phyloP scores from a whole-genome alignment of 2,329 filamentous ascomycete genomes.

The Conoideocrella luteorostrata region DNA sequence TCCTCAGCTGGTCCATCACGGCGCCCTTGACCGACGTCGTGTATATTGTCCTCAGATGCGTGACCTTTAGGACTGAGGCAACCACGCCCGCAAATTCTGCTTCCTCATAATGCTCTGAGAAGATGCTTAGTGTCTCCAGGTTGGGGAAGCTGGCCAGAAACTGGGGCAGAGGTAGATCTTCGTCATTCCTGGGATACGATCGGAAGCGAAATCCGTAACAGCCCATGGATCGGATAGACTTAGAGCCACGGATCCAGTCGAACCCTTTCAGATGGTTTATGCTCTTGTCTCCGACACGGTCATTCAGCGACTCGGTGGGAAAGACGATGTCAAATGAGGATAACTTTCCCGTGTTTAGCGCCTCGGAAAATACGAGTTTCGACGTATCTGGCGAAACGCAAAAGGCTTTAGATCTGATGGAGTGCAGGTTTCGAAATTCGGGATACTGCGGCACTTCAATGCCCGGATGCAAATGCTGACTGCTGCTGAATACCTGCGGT shows the following conservation, averaged over 20 bases:
- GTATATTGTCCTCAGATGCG: slow-evolving; percentile 26
- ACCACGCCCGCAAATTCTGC: slow-evolving; percentile 23
- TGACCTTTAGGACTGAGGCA: slow-evolving; percentile 23
- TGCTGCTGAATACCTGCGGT: slow-evolving; percentile 2
- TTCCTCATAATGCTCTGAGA: slow-evolving; percentile 22
- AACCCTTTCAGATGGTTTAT: slow-evolving; percentile 23
- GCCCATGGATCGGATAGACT: slow-evolving; percentile 27
- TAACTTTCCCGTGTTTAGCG: slow-evolving; percentile 22
- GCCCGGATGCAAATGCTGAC: not conserved
- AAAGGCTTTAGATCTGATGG: slow-evolving; percentile 21
- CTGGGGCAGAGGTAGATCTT: slow-evolving; percentile 23
- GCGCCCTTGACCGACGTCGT: slow-evolving; percentile 24
- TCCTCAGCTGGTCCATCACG: slow-evolving; percentile 22
- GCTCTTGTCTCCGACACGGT: slow-evolving; percentile 19
- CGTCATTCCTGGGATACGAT: slow-evolving; percentile 19
- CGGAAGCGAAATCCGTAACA: slow-evolving; percentile 29
- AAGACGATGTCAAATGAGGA: slow-evolving; percentile 31
- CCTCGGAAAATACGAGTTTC: slow-evolving; percentile 16
- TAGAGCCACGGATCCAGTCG: slow-evolving; percentile 28
- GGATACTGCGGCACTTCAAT: slow-evolving; percentile 5
- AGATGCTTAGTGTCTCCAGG: slow-evolving; percentile 29
- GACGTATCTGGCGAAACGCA: slow-evolving; percentile 19
- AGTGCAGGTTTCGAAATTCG: slow-evolving; percentile 20
- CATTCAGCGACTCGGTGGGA: slow-evolving; percentile 19
- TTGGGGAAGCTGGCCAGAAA: slow-evolving; percentile 31